These are phyloP conservation scores for Colletotrichum neosansevieriae DNA, from an alignment of 2,329 filamentous ascomycete species.

Conservation along the genomic window DNA sequence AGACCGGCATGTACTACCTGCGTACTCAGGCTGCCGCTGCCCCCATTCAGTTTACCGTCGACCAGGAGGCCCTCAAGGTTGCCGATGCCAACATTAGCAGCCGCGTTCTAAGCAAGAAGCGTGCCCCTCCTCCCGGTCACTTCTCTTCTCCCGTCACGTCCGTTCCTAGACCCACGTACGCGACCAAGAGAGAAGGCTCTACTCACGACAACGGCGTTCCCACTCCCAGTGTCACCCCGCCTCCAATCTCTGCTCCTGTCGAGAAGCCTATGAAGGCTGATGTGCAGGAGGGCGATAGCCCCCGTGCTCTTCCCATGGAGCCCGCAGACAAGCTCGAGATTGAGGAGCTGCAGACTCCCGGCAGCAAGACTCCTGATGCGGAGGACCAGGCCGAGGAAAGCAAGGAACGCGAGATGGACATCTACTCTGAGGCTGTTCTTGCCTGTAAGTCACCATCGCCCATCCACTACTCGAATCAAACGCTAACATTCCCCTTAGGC, in stretches of 20 bases:
- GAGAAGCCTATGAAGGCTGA: constrained; percentile 83
- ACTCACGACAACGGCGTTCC: constrained; percentile 69
- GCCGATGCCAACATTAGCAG: constrained; percentile 83
- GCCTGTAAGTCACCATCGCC: constrained; percentile 72
- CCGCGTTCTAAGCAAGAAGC: constrained; percentile 75
- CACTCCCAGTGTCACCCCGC: constrained; percentile 77
- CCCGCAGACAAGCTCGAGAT: constrained; percentile 71
- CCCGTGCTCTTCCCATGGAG: constrained; percentile 81
- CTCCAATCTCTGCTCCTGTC: constrained; percentile 65
- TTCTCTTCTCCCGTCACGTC: constrained; percentile 67
- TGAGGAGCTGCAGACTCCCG: constrained; percentile 71
- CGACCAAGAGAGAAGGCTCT: constrained; percentile 65
- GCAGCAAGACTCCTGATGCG: constrained; percentile 68
- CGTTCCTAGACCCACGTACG: constrained; percentile 76
- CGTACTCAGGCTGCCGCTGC: constrained; percentile 96
- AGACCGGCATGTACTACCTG: constrained; percentile 99
- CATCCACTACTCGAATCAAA: constrained; percentile 13
- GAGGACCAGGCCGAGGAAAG: constrained; percentile 81
- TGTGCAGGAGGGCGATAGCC: constrained; percentile 80
- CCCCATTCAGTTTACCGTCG: constrained; percentile 98
- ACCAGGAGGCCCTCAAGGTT: constrained; percentile 93
- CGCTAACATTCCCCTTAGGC: constrained; percentile 62
- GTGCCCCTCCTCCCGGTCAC: constrained; percentile 69
- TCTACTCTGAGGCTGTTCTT: constrained; percentile 93
- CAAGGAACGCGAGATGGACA: constrained; percentile 85